Base-by-base conservation (phyloP, 352 stramenopile genomes). In the Paralagenidium karlingii region DNA sequence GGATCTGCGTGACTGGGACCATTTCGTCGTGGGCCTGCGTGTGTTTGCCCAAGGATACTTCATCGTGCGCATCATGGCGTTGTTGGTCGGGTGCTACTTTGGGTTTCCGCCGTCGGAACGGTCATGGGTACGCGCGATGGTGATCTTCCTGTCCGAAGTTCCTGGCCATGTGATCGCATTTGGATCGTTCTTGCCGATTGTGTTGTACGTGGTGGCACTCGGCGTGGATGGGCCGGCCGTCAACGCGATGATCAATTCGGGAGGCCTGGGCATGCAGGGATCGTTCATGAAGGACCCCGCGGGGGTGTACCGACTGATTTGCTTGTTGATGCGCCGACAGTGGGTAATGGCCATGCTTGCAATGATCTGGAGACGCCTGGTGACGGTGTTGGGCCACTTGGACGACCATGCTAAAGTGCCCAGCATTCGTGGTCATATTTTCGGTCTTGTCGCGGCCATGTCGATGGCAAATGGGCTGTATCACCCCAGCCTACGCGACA, bases 141-240 rank as follows among this genome's bases (percentile, higher is more conserved):
- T 76, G 22, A 73, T 71, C 36, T n/a, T n/a, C n/a, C n/a, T n/a
- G n/a, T n/a, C n/a, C n/a, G 49, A 51, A 11, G 40, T 73, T 5
- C 63, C 63, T 12, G 69, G 44, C 27, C 63, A 76, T 30, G 60
- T 73, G 5, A 49, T 73, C 5, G 60, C 71, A 29, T 76, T 73
- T 27, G 63, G 63, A 11, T 73, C 60, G 38, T 65, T 67, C 51
- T 30, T 76, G 21, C 58, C 63, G 5, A 58, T 73, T 28, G 48
- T 71, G 25, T 33, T 64, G 16, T 76, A 76, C 40, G 56, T 60
- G 12, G 63, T 52, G 27, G 63, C 60, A 10, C 60, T 73, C 37
- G 45, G 64, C 12, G 69, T 76, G 27, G 63, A 76, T 30, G 60
- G 54, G 1, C 48, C 69, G 38, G 64, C 71, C 19, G 33, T 68